A percentile compares a stretch with the other conserved stretches of the same genome.
Evolutionary conservation across 176 grass and related monocot species (phyloP).

Genomic region (Calamus simplicifolius): DNA sequence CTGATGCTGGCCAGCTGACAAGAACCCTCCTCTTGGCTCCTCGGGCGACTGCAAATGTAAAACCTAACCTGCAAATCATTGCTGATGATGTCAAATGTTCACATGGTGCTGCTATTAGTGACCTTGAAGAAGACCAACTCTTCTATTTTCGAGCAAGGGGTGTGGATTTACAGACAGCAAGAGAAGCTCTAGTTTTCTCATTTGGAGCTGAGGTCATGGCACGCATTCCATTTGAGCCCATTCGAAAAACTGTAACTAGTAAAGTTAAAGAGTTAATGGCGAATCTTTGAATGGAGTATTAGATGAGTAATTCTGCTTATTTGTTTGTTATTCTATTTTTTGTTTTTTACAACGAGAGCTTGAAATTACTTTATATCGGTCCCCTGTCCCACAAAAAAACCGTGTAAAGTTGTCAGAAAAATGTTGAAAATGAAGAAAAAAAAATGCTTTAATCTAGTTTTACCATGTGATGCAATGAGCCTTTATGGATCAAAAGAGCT

Average conservation of each 20-base stretch:
- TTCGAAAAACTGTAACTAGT: slow-evolving; percentile 35
- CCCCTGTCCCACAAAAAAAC: no score
- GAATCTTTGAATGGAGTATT: no score
- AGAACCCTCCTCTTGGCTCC: slow-evolving; percentile 76
- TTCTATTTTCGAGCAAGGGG: slow-evolving; percentile 88
- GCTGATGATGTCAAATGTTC: slow-evolving; percentile 95
- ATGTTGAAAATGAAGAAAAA: no score
- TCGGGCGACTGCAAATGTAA: slow-evolving; percentile 72
- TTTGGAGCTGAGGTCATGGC: slow-evolving; percentile 79
- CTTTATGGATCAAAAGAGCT: no score
- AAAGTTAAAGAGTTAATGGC: slow-evolving; percentile 49
- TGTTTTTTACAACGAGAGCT: no score
- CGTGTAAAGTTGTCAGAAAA: no score
- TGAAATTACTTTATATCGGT: no score
- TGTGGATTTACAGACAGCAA: slow-evolving; percentile 55
- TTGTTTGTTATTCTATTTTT: no score
- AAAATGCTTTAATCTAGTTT: no score
- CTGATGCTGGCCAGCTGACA: slow-evolving; percentile 81
- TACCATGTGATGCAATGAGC: no score
- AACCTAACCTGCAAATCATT: slow-evolving; percentile 96
- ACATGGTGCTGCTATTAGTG: slow-evolving; percentile 92
- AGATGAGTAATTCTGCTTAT: no score
- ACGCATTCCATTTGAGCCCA: slow-evolving; percentile 62
- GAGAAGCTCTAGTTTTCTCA: slow-evolving; percentile 66
- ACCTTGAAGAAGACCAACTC: slow-evolving; percentile 67